A percentile compares a stretch with the other conserved stretches of the same genome.
These are phyloP conservation scores for Gnomoniopsis sp. DNA, from an alignment of 2,329 filamentous ascomycete species.

Conservation along the genomic window DNA sequence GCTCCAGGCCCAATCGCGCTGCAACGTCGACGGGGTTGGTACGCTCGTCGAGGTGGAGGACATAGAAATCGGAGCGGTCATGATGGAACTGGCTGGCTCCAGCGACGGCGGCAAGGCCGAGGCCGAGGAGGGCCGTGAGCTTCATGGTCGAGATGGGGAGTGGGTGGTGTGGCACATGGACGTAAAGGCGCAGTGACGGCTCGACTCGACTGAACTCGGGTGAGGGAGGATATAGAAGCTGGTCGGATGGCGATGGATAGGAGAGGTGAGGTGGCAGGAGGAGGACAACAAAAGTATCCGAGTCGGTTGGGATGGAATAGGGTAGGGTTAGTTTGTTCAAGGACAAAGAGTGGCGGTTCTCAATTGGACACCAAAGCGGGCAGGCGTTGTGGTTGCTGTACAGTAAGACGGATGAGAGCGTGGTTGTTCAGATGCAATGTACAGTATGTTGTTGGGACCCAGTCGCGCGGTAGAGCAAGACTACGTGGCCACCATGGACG, in stretches of 20 bases:
- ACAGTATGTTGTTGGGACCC: neutral
- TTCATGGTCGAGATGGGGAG: slow-evolving; percentile 39
- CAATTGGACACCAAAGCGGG: neutral
- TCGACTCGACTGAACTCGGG: neutral
- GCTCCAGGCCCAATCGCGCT: slow-evolving; percentile 66
- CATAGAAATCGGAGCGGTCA: slow-evolving; percentile 85
- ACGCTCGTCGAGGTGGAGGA: slow-evolving; percentile 75
- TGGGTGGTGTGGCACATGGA: neutral
- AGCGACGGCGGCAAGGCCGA: slow-evolving; percentile 52
- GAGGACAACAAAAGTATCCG: neutral
- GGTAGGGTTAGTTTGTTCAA: neutral
- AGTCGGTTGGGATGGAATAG: neutral
- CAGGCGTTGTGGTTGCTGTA: neutral
- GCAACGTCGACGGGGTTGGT: slow-evolving; percentile 69
- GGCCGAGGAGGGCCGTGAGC: slow-evolving; percentile 38
- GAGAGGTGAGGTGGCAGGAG: neutral
- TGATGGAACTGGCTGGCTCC: slow-evolving; percentile 56
- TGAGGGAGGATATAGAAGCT: neutral
- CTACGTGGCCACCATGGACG: neutral
- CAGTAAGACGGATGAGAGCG: no score
- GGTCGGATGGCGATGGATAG: neutral
- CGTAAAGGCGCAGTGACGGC: neutral
- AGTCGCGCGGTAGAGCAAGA: neutral
- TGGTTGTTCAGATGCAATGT: neutral
- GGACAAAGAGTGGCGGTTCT: slow-evolving; percentile 1